Evolutionary conservation across 306 rosid species (phyloP).

Genomic region (Prunus persica): DNA sequence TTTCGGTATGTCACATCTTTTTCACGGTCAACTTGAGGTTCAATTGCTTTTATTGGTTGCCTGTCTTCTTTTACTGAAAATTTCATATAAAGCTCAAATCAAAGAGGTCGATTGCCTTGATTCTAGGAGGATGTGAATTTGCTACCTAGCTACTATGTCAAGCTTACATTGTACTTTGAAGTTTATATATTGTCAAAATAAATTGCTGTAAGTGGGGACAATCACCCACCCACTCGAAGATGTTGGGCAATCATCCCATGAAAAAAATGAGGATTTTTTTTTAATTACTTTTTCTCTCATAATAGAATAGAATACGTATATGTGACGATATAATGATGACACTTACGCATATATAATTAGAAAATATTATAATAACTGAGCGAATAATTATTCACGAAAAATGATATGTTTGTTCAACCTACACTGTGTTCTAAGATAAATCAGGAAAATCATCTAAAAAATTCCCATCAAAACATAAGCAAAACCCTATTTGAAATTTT

Average conservation of each 20-base stretch:
- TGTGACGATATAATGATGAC: background rate
- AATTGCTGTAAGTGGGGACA: background rate
- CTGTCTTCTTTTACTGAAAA: background rate
- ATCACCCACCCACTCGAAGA: background rate
- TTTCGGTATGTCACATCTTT: background rate
- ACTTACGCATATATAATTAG: background rate
- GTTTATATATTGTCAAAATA: background rate
- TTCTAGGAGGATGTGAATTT: background rate
- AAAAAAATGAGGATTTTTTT: background rate
- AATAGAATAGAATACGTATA: background rate
- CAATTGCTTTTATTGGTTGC: background rate
- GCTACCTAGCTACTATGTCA: background rate
- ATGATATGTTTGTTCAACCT: constrained; percentile 4
- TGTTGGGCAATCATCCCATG: constrained; percentile 1
- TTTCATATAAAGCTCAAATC: background rate
- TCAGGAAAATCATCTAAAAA: constrained; percentile 34
- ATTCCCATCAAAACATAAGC: constrained; percentile 33
- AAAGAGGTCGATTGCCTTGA: constrained; percentile 16
- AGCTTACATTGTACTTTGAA: constrained; percentile 21
- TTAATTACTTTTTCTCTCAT: background rate
- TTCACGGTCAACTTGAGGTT: background rate
- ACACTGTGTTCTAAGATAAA: constrained; percentile 14
- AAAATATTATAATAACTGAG: background rate
- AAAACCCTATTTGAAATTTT: constrained; percentile 19
- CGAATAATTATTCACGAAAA: background rate